Evolutionary conservation across 169 alveolate genomes (phyloP), one percentile per base, ranked within the genome.

Genomic region (Toxoplasma gondii): DNA sequence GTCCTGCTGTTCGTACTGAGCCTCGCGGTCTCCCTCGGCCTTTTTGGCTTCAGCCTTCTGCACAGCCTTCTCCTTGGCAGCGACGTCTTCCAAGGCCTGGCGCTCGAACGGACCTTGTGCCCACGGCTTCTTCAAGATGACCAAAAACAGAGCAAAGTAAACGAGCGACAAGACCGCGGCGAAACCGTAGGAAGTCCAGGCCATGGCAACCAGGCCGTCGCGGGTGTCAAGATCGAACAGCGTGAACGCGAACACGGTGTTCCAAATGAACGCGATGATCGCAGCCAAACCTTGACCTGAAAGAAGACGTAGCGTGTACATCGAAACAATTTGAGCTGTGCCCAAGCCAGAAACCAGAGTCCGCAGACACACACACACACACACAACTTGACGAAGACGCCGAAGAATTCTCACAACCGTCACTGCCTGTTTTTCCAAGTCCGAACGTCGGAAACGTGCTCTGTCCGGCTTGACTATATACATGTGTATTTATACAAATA

Each of bases 221-320:
- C 17, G 41, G 38, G 93, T 91, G 36, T 80, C 70, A 78, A 91
- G 36, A 41, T 91, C 93, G 53, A 91, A 91, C 80, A 31, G 49
- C 80, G 38, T 49, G 49, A 80, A 81, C 39, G 88, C 44, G 44
- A 81, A 80, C 44, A 91, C 19, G 10, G 86, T 39, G 82, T 91
- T 80, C 24, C 74, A 49, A 4, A 38, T 38, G 43, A 91, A 91
- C 34, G 94, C 91, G 36, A 49, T 34, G 36, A 74, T 7, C 45
- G 88, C 91, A 17, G 91, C 86, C 34, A 38, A 27, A 38, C 94
- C 91, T 67, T 81, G 90, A 53, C 94, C 90, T 91, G 94, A 4
- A 82, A 19, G 90, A 36, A 43, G 39, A 82, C 82, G 10, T 29
- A 17, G 38, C 36, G 12, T 10, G 29, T 34, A 69, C 12, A n/a